Evolutionary conservation across 2,329 filamentous ascomycete genomes (phyloP), one percentile per base, ranked within the genome.

Genomic region (Chaetomiaceae sp.): DNA sequence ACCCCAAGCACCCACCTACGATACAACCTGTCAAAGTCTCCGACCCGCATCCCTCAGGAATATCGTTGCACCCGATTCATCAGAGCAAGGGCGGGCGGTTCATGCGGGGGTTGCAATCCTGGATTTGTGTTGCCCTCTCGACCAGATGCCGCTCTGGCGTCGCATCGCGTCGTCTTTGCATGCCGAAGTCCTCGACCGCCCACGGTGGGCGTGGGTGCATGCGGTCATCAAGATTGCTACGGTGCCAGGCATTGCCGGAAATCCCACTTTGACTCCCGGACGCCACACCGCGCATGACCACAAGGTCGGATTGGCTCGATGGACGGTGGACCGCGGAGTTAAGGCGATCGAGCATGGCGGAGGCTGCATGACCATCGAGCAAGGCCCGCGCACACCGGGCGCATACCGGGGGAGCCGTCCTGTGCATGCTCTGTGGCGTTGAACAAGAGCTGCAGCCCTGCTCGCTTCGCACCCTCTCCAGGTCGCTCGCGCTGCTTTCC

Each of bases 11-110:
- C 48, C 37, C 46, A 51, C 53, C 44, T 10, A 27, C 39, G 38
- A 49, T 49, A 45, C 45, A 30, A 45, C 50, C 34, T 57, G 43
- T 37, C 56, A 50, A 60, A 58, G 42, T 54, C 53, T 58, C 55
- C 55, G 58, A 56, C 50, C 55, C 46, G 56, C 50, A 56, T 50
- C 35, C 31, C 39, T 39, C 16, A 41, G 33, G 44, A 53, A n/a
- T 51, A 55, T 54, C 49, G 44, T 27, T 49, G 39, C 23, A 20
- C 17, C 41, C 38, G 14, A 14, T 34, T 49, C 19, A 41, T 42
- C 30, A 40, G 16, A 27, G 14, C 14, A 20, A 7, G 13, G 31
- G 17, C 27, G 34, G 35, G 33, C 25, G 31, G 34, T 17, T 48
- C 20, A 51, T 48, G 46, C 27, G 30, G 25, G 14, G n/a, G n/a